Evolutionary conservation across 2,329 filamentous ascomycete species (phyloP).

Genomic region (Emmonsia crescens): DNA sequence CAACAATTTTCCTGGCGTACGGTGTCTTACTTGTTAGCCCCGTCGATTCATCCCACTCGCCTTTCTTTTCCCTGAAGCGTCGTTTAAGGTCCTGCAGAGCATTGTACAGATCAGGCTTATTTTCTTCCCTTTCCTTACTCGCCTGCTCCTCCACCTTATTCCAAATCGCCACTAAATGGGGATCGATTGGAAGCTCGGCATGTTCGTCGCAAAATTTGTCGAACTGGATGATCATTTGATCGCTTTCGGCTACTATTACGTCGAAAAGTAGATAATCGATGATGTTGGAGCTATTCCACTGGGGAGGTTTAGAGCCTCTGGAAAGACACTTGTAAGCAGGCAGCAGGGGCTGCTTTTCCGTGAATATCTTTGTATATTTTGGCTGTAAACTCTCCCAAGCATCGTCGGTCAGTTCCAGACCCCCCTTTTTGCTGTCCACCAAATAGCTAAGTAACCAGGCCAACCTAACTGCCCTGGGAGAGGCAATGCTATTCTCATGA

Average conservation of each 20-base stretch:
- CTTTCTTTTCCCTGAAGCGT: conserved; percentile 14
- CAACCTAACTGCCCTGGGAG: conserved; percentile 25
- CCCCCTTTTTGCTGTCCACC: conserved; percentile 37
- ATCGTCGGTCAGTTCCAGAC: conserved; percentile 31
- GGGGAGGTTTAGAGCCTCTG: background rate
- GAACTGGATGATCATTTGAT: conserved; percentile 24
- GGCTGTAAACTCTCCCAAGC: conserved; percentile 29
- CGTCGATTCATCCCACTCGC: conserved; percentile 14
- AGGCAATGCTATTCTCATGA: conserved; percentile 40
- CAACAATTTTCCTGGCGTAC: conserved; percentile 18
- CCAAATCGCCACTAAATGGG: conserved; percentile 27
- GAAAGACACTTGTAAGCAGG: conserved; percentile 31
- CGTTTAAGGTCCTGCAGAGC: conserved; percentile 14
- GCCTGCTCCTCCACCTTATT: conserved; percentile 17
- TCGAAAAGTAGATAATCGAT: conserved; percentile 36
- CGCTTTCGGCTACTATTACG: conserved; percentile 24
- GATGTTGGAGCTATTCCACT: conserved; percentile 26
- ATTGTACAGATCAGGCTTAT: background rate
- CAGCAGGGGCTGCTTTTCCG: conserved; percentile 10
- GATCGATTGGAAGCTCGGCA: conserved; percentile 18
- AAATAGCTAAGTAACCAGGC: conserved; percentile 35
- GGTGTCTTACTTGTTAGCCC: conserved; percentile 9
- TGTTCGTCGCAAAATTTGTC: conserved; percentile 19
- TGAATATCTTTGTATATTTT: conserved; percentile 19
- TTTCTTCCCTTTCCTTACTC: conserved; percentile 9